A percentile compares a stretch with the other conserved stretches of the same genome.
These are phyloP conservation scores for Fusarium oligoseptatum DNA, from an alignment of 2,329 filamentous ascomycete species.

Conservation along the genomic window DNA sequence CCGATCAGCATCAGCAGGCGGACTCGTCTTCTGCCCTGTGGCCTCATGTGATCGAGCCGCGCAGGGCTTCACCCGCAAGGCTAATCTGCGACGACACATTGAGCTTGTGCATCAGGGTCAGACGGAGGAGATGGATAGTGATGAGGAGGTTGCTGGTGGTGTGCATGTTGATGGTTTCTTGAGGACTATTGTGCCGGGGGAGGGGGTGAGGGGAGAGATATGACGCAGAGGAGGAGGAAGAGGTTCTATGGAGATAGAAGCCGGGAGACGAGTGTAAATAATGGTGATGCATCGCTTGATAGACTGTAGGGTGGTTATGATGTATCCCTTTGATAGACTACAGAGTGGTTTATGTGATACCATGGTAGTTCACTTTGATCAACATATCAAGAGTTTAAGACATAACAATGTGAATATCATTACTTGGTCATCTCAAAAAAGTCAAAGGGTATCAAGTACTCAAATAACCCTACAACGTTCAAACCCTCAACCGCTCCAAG, in stretches of 20 bases:
- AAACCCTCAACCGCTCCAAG: slow-evolving; percentile 23
- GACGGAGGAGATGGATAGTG: slow-evolving; percentile 55
- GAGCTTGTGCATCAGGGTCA: slow-evolving; percentile 54
- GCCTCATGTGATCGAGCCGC: slow-evolving; percentile 53
- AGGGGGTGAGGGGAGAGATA: slow-evolving; percentile 62
- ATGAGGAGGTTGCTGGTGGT: slow-evolving; percentile 70
- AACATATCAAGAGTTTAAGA: background rate
- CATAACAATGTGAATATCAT: slow-evolving; percentile 28
- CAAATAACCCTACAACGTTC: slow-evolving; percentile 48
- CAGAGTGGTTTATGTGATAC: background rate
- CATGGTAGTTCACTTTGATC: background rate
- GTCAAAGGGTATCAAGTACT: slow-evolving; percentile 52
- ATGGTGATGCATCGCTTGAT: slow-evolving; percentile 23
- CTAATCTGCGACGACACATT: slow-evolving; percentile 56
- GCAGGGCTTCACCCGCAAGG: slow-evolving; percentile 52
- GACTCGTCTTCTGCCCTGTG: slow-evolving; percentile 55
- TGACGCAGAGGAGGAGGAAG: slow-evolving; percentile 47
- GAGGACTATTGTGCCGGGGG: slow-evolving; percentile 63
- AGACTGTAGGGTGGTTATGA: background rate
- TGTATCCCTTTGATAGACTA: background rate
- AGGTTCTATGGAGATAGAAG: slow-evolving; percentile 42
- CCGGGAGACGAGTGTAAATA: slow-evolving; percentile 28
- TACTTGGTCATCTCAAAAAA: slow-evolving; percentile 41
- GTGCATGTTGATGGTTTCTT: slow-evolving; percentile 79
- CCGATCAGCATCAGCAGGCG: slow-evolving; percentile 49